Evolutionary conservation across 352 stramenopile genomes (phyloP), one percentile per base, ranked within the genome.

Genomic region (Phytophthora nicotianae): DNA sequence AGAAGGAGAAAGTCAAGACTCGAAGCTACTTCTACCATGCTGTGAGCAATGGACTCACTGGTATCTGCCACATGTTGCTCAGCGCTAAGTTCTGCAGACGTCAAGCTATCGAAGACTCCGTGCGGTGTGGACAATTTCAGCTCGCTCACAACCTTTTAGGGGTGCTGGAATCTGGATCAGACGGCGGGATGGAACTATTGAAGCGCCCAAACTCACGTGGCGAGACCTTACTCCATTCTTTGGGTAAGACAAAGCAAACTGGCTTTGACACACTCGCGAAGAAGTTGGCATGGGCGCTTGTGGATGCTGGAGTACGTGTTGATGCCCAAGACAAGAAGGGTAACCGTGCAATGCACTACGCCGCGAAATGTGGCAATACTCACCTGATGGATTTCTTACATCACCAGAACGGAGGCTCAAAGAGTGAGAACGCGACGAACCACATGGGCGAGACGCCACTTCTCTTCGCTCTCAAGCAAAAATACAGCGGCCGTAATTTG

Each of bases 1-100:
- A 63, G 21, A 53, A 11, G 4, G 20, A 61, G 27, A 65, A 50
- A 16, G 58, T 68, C n/a, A 77, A 72, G 32, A 76, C 53, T 1
- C 54, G 59, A 16, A 91, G 85, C 46, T 90, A 88, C 65, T 93
- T 91, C 47, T 91, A 89, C 51, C 78, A 90, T 47, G 85, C 85
- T 0, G 83, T 93, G 11, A 86, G 77, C 58, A 65, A 91, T 50
- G 77, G 71, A 7, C 69, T 91, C 9, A 86, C 82, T 1, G 85
- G 82, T 5, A 89, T 93, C 19, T 93, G 81, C 38, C 85, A 93
- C 60, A 86, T 93, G 68, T 67, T 93, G 3, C 55, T 93, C 10
- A 91, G 74, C 33, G 73, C 80, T 9, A 89, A 87, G 52, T 93
- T 91, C 52, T 82, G 66, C 21, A 82, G 78, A 14, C 79, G 82